Evolutionary conservation across 257 asterid species (phyloP).

Genomic region (Nicotiana obtusifolia): DNA sequence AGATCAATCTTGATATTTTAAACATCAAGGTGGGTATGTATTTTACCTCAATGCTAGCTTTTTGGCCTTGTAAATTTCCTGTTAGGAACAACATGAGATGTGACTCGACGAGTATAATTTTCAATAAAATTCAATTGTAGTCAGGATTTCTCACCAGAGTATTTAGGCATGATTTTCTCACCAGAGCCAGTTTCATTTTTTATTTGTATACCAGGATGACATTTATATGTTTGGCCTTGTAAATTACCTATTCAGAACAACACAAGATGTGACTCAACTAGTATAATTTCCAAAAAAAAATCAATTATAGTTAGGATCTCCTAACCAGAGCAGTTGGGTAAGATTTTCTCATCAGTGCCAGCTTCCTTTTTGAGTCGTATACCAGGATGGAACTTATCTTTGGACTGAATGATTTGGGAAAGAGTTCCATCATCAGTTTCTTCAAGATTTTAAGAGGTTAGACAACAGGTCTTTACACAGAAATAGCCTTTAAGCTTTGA

Average conservation of each 20-base stretch:
- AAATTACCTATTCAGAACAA: background rate
- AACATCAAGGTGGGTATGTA: background rate
- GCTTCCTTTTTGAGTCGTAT: constrained; percentile 4
- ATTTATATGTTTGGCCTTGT: constrained; percentile 3
- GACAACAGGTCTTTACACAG: background rate
- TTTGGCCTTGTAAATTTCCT: background rate
- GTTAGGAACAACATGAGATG: background rate
- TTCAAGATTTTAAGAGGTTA: background rate
- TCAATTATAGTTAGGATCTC: background rate
- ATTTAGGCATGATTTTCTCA: background rate
- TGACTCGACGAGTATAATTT: background rate
- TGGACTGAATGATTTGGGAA: constrained; percentile 20
- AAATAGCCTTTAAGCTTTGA: background rate
- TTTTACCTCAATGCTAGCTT: constrained; percentile 16
- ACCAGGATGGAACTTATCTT: constrained; percentile 10
- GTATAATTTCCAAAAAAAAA: background rate
- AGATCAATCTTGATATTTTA: background rate
- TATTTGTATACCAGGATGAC: constrained; percentile 3
- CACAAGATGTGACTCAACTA: background rate
- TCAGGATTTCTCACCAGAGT: background rate
- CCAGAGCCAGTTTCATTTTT: background rate
- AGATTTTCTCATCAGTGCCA: background rate
- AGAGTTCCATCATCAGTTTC: constrained; percentile 26
- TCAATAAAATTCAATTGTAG: background rate
- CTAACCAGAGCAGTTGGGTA: background rate